Evolutionary conservation across 2,329 filamentous ascomycete species (phyloP), one percentile per base, ranked within the genome.

Genomic region (Aspergillus clavatus): DNA sequence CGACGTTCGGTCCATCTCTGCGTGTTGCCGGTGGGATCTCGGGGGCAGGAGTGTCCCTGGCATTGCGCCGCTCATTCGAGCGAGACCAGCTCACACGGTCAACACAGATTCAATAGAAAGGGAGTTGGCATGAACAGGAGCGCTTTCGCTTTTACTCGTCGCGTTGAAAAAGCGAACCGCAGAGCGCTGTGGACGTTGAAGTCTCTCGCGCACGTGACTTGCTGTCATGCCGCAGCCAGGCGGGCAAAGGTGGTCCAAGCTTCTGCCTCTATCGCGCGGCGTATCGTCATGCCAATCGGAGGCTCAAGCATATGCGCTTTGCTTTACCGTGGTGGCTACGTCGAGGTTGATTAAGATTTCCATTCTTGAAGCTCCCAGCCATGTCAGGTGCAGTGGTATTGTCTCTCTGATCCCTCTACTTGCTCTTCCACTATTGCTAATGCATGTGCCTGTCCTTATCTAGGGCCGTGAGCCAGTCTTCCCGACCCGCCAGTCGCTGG

Each of bases 381-480:
- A 62, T 65, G 59, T 62, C 56, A 43, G 59, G 59, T 59, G 60
- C 55, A 46, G 73, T 73, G 66, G 50, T 52, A 45, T 36, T n/a
- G 49, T 39, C 21, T 43, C 2, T 43, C 4, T 14, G 36, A 11
- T 27, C n/a, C 19, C 5, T 22, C 14, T 18, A 14, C 12, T 3
- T 11, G 18, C 19, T 6, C 33, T 29, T 23, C 8, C 19, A 14
- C 23, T 45, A 14, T 22, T 6, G 24, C 29, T 56, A n/a, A 55
- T 37, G 55, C 12, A 55, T 33, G 40, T 55, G 26, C 57, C 53
- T 50, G 42, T 39, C 11, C 36, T 40, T 33, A 49, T 61, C 45
- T 69, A 95, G 90, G 89, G 91, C 70, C 83, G 93, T 69, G 93
- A 98, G 74, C 80, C 90, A 64, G 91, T 98, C 73, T 98, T 98